These are phyloP conservation scores for Dothiorella sarmentorum DNA, from an alignment of 2,329 filamentous ascomycete species.

Conservation along the genomic window DNA sequence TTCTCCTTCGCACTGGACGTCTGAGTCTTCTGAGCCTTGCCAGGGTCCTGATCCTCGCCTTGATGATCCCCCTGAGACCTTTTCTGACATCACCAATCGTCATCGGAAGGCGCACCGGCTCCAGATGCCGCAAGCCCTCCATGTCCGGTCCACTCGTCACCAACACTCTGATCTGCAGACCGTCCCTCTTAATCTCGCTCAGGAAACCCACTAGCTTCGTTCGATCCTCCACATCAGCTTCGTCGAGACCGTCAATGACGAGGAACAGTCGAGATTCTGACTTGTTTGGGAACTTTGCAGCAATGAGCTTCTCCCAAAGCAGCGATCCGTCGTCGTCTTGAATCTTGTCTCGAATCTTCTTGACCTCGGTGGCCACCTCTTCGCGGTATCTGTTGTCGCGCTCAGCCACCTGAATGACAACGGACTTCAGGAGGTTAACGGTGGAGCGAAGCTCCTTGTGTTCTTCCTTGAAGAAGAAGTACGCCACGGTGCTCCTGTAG, in stretches of 20 bases:
- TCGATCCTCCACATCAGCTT: conserved; percentile 23
- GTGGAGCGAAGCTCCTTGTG: conserved; percentile 25
- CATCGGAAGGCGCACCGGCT: conserved; percentile 21
- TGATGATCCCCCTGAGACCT: conserved; percentile 30
- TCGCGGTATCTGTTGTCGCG: conserved; percentile 31
- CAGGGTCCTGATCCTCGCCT: conserved; percentile 28
- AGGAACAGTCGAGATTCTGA: conserved; percentile 26
- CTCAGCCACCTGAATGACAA: conserved; percentile 33
- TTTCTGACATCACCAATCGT: conserved; percentile 28
- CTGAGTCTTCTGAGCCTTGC: conserved; percentile 27
- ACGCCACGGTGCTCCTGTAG: conserved; percentile 21
- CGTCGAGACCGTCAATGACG: conserved; percentile 36
- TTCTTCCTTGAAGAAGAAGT: conserved; percentile 41
- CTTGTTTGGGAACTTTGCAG: conserved; percentile 22
- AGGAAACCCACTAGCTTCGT: conserved; percentile 24
- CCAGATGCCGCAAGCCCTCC: conserved; percentile 15
- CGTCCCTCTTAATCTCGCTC: conserved; percentile 24
- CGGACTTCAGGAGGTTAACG: conserved; percentile 26
- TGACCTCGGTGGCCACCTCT: conserved; percentile 23
- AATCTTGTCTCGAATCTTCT: conserved; percentile 21
- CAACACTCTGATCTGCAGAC: conserved; percentile 26
- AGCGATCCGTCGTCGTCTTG: conserved; percentile 24
- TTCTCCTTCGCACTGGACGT: conserved; percentile 28
- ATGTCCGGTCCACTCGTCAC: conserved; percentile 25
- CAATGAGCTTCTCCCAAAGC: conserved; percentile 24